These are phyloP conservation scores for Paraphaeosphaeria sporulosa DNA, from an alignment of 2,329 filamentous ascomycete species.

Conservation along the genomic window DNA sequence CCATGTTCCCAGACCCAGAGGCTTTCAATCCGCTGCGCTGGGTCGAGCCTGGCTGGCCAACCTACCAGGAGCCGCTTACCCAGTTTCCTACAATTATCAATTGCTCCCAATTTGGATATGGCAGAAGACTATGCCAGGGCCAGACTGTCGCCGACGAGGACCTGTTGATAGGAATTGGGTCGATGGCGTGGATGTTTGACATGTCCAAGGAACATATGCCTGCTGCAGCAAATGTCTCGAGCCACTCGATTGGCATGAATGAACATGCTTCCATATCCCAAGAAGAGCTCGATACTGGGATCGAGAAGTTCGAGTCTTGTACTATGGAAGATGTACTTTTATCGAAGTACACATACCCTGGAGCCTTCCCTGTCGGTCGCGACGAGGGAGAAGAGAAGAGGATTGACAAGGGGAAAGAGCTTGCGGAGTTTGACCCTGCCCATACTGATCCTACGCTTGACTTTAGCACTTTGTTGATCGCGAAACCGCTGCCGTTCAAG, in stretches of 20 bases:
- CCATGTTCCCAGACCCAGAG: conserved; percentile 72
- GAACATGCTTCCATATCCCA: conserved; percentile 45
- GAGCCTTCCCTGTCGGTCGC: conserved; percentile 20
- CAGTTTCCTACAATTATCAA: conserved; percentile 62
- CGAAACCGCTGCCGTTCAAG: conserved; percentile 55
- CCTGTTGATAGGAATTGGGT: conserved; percentile 52
- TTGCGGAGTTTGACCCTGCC: conserved; percentile 25
- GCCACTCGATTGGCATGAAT: conserved; percentile 31
- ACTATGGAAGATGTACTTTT: conserved; percentile 36
- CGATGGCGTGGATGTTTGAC: conserved; percentile 56
- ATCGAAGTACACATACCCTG: conserved; percentile 38
- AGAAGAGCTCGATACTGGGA: conserved; percentile 47
- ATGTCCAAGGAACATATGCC: conserved; percentile 28
- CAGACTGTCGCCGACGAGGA: conserved; percentile 53
- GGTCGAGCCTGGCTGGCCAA: conserved; percentile 66
- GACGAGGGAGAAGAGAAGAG: conserved; percentile 14
- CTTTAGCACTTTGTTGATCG: conserved; percentile 55
- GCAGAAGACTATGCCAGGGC: conserved; percentile 57
- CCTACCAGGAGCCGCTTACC: conserved; percentile 60
- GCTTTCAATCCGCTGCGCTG: conserved; percentile 63
- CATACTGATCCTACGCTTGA: conserved; percentile 54
- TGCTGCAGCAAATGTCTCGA: too few relatives aligned
- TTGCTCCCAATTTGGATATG: conserved; percentile 63
- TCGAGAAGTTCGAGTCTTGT: conserved; percentile 18
- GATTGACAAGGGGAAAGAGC: conserved; percentile 33